A percentile compares a stretch with the other conserved stretches of the same genome.
Evolutionary conservation across 2,329 filamentous ascomycete species (phyloP).

Genomic region (Pyrenophora seminiperda): DNA sequence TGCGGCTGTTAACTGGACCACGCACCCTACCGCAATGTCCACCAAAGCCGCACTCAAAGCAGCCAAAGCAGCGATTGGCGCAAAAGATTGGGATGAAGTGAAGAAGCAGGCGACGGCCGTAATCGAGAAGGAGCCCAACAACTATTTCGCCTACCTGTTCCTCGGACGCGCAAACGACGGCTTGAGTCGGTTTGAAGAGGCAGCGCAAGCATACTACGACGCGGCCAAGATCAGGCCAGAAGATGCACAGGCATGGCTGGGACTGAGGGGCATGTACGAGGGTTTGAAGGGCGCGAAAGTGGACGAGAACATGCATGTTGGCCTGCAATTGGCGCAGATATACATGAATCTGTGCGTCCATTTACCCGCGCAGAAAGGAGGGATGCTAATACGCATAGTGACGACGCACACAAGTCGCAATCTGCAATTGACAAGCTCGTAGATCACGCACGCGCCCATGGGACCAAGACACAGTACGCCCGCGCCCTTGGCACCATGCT

Average conservation of each 20-base stretch:
- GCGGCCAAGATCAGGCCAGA: conserved; percentile 73
- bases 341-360: conserved; percentile 57
- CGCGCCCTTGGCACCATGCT: conserved; percentile 76
- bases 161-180: conserved; percentile 85
- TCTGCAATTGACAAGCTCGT: conserved; percentile 78
- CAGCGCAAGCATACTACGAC: conserved; percentile 75
- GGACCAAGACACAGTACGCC: conserved; percentile 74
- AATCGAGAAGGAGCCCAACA: conserved; percentile 73
- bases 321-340: conserved; percentile 74
- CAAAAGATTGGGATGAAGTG: conserved; percentile 78
- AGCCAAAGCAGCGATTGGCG: conserved; percentile 76
- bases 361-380: not conserved
- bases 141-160: conserved; percentile 89
- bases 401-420: conserved; percentile 64
- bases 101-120: conserved; percentile 70
- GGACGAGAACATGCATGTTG: conserved; percentile 74
- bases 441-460: conserved; percentile 72
- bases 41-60: conserved; percentile 78
- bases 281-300: conserved; percentile 72
- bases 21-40: conserved; percentile 31
- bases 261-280: conserved; percentile 83
- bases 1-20: conserved; percentile 2
- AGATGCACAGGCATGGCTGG: conserved; percentile 89
- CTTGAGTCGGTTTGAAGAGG: conserved; percentile 69
- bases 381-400: conserved; percentile 45